A percentile compares a stretch with the other conserved stretches of the same genome.
These are phyloP conservation scores for Fusarium siculi DNA, from an alignment of 2,329 filamentous ascomycete genomes.

Conservation along the genomic window DNA sequence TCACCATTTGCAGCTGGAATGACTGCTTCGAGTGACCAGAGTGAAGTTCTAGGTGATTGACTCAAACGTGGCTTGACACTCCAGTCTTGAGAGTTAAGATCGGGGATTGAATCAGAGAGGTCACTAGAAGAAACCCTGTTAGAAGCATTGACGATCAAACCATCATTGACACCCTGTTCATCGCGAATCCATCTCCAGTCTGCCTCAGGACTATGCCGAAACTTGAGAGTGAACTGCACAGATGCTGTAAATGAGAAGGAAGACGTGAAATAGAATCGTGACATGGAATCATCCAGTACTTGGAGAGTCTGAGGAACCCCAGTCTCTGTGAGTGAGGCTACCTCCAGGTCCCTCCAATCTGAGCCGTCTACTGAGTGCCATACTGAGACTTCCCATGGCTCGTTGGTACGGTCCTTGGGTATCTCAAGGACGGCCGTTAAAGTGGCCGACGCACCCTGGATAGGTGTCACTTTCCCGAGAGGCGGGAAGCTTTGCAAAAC, in stretches of 20 bases:
- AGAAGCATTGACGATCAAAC: constrained; percentile 63
- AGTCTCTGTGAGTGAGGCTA: constrained; percentile 45
- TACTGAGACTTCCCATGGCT: constrained; percentile 76
- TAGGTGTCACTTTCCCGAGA: constrained; percentile 77
- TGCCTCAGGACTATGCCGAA: constrained; percentile 61
- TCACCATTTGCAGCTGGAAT: constrained; percentile 67
- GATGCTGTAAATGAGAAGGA: constrained; percentile 59
- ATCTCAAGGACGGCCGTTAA: constrained; percentile 79
- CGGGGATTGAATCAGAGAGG: constrained; percentile 66
- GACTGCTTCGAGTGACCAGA: constrained; percentile 74
- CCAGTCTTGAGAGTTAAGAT: constrained; percentile 64
- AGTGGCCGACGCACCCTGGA: constrained; percentile 59
- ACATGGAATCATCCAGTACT: constrained; percentile 34
- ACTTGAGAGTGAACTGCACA: constrained; percentile 77
- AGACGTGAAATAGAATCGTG: constrained; percentile 64
- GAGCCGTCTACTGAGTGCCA: constrained; percentile 74
- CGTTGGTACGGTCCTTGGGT: constrained; percentile 61
- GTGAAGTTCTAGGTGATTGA: constrained; percentile 73
- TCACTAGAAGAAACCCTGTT: constrained; percentile 49
- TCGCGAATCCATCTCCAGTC: constrained; percentile 79
- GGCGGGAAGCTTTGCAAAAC: constrained; percentile 70
- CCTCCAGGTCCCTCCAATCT: constrained; percentile 64
- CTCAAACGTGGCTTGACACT: constrained; percentile 65
- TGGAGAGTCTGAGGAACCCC: constrained; percentile 63
- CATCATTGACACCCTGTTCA: constrained; percentile 71